Evolutionary conservation across 805 yeast genomes (phyloP).

Genomic region (Kodamaea sagamina): DNA sequence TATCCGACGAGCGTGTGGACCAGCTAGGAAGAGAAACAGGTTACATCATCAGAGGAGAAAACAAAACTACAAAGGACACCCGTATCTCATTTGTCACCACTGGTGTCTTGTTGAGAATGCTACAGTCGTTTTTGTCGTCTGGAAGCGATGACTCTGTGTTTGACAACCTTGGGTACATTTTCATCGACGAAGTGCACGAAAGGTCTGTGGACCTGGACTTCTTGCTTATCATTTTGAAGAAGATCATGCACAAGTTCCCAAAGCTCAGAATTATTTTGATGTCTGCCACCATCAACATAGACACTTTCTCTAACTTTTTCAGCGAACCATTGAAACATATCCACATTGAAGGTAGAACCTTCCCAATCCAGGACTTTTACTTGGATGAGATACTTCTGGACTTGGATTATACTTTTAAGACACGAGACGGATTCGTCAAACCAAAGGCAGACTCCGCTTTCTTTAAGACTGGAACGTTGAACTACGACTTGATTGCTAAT

Average conservation of each 20-base stretch:
- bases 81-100: constrained; percentile 88
- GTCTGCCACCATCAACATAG: constrained; percentile 90
- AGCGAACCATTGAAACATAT: constrained; percentile 53
- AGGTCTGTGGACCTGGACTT: constrained; percentile 90
- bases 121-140: constrained; percentile 53
- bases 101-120: constrained; percentile 85
- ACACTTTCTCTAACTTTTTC: constrained; percentile 68
- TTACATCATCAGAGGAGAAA: constrained; percentile 87
- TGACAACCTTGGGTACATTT: constrained; percentile 62
- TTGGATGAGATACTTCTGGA: constrained; percentile 64
- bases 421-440: constrained; percentile 41
- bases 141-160: constrained; percentile 39
- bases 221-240: constrained; percentile 72
- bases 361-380: constrained; percentile 79
- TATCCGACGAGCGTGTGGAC: constrained; percentile 76
- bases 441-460: constrained; percentile 69
- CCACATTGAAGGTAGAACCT: constrained; percentile 91
- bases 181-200: constrained; percentile 97
- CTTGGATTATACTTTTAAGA: constrained; percentile 56
- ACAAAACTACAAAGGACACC: constrained; percentile 59
- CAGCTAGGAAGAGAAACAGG: constrained; percentile 78
- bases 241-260: constrained; percentile 50
- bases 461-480: constrained; percentile 66
- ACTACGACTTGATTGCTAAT: constrained; percentile 68
- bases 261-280: constrained; percentile 73